phyloP scores from a whole-genome alignment of 2,329 filamentous ascomycete genomes.

The Thielaviopsis ethacetica region DNA sequence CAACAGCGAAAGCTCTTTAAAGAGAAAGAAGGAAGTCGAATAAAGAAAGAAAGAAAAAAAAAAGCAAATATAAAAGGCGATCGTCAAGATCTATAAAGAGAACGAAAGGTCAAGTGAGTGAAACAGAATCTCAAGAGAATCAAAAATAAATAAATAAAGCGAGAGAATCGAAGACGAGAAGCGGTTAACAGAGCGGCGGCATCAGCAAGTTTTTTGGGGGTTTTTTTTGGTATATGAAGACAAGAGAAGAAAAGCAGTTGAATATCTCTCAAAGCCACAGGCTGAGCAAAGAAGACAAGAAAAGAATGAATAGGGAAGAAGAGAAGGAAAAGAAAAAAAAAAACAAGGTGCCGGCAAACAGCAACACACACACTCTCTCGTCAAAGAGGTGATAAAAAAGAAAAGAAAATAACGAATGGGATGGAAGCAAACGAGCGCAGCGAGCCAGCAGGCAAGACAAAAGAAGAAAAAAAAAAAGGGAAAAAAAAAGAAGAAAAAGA shows the following conservation, averaged over 20 bases:
- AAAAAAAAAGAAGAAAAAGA: conserved; percentile 4
- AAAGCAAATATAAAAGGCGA: not conserved
- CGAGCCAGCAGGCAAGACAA: not conserved
- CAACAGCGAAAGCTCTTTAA: not conserved
- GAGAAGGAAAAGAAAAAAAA: not conserved
- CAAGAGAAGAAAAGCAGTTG: not conserved
- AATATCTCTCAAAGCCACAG: conserved; percentile 1
- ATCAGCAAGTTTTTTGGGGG: not conserved
- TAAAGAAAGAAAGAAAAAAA: not conserved
- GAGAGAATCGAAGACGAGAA: not conserved
- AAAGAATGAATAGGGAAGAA: not conserved
- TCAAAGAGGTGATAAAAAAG: not conserved
- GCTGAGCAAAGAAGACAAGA: not conserved
- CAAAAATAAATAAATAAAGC: too few relatives aligned
- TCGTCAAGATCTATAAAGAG: not conserved
- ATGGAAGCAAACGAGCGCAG: too few relatives aligned
- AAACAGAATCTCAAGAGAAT: not conserved
- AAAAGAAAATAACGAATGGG: not conserved
- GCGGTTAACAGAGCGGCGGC: not conserved
- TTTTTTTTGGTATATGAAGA: too few relatives aligned
- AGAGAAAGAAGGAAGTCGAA: not conserved
- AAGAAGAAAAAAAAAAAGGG: not conserved
- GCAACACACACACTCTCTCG: not conserved
- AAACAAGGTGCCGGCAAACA: not conserved
- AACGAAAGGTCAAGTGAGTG: not conserved